Conservation (phyloP, 371 early-diverging fungal species). For the Chytridiales sp. region DNA sequence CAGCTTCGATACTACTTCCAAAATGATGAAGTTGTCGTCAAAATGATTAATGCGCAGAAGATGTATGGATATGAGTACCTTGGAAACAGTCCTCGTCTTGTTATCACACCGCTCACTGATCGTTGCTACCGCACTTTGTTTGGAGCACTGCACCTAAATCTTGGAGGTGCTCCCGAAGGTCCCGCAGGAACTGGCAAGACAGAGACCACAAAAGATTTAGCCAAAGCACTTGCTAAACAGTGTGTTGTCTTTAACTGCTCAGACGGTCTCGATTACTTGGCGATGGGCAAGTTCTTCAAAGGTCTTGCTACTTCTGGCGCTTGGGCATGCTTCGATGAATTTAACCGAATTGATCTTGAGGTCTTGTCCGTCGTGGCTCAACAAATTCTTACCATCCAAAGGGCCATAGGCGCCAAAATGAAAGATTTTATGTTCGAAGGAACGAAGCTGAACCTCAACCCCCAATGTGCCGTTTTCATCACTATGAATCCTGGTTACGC, state of each 20-base stretch:
- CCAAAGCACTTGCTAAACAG: constrained; percentile 63
- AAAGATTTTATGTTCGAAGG: constrained; percentile 57
- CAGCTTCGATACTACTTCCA: constrained; percentile 61
- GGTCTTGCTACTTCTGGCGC: constrained; percentile 53
- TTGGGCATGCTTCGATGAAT: constrained; percentile 70
- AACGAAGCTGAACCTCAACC: constrained; percentile 45
- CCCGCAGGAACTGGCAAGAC: constrained; percentile 66
- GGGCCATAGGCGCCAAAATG: constrained; percentile 48
- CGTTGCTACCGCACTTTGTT: constrained; percentile 59
- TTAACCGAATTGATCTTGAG: constrained; percentile 62
- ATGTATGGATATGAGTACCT: constrained; percentile 60
- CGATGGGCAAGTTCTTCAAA: constrained; percentile 63
- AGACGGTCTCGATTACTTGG: constrained; percentile 55
- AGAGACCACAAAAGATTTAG: constrained; percentile 63
- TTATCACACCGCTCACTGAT: constrained; percentile 61
- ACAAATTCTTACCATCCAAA: constrained; percentile 58
- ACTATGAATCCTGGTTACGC: constrained; percentile 71
- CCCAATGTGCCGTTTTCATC: constrained; percentile 59
- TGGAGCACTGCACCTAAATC: constrained; percentile 57
- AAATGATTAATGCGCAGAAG: constrained; percentile 58
- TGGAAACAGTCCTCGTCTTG: constrained; percentile 55
- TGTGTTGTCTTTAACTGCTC: constrained; percentile 67
- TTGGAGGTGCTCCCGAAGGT: constrained; percentile 62
- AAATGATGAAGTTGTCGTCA: constrained; percentile 50
- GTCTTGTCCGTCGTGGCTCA: constrained; percentile 58